Evolutionary conservation across 2,329 filamentous ascomycete species (phyloP).

Genomic region (Diaporthe nobilis): DNA sequence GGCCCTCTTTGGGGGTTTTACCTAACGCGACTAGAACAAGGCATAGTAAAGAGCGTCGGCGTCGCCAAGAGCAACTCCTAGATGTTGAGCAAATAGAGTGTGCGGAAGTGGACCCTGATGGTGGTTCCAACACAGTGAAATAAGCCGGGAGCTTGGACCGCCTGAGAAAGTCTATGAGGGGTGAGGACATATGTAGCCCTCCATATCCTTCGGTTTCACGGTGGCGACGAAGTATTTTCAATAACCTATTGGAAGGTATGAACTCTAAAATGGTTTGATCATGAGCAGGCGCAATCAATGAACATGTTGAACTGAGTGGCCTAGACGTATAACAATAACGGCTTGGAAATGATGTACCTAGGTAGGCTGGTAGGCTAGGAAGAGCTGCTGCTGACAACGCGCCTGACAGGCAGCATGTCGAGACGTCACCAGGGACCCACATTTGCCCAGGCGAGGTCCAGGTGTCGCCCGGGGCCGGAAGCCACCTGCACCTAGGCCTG

Average conservation of each 20-base stretch:
- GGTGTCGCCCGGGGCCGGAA: constrained; percentile 22
- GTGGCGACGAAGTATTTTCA: background rate
- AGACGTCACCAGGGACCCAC: constrained; percentile 31
- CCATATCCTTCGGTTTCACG: background rate
- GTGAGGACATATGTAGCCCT: background rate
- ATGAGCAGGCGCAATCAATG: background rate
- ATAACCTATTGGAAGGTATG: too few species aligned
- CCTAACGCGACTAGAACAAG: background rate
- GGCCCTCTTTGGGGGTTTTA: background rate
- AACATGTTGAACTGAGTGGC: background rate
- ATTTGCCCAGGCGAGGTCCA: constrained; percentile 27
- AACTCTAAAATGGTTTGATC: too few species aligned
- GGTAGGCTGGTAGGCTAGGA: background rate
- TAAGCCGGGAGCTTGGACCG: constrained; percentile 35
- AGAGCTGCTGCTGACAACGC: constrained; percentile 13
- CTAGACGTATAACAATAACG: background rate
- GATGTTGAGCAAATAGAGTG: background rate
- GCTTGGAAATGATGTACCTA: background rate
- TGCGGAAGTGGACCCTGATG: background rate
- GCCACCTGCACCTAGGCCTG: constrained; percentile 23
- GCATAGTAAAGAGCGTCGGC: background rate
- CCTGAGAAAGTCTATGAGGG: background rate
- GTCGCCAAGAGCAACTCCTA: background rate
- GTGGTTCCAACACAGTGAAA: constrained; percentile 4
- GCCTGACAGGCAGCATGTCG: constrained; percentile 32